Conservation (phyloP, 2,329 filamentous ascomycete genomes). For the Bisporella sp. region DNA sequence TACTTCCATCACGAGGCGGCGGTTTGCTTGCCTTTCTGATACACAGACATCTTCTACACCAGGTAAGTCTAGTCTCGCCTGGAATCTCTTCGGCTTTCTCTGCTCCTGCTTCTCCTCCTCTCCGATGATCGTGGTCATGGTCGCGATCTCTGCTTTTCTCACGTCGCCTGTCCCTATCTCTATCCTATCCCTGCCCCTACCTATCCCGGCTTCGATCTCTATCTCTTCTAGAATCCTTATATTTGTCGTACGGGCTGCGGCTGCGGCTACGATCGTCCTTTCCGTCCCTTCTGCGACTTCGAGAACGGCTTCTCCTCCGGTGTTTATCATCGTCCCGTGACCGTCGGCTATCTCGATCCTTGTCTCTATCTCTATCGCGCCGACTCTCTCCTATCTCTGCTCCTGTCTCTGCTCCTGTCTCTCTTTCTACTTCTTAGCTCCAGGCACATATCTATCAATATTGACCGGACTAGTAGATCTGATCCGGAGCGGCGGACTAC, state of each 20-base stretch:
- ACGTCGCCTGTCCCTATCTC: conserved; percentile 11
- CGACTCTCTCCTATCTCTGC: no score
- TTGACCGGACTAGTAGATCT: conserved; percentile 26
- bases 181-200: conserved; percentile 13
- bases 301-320: conserved; percentile 10
- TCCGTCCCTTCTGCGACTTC: conserved; percentile 6
- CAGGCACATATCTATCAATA: conserved; percentile 28
- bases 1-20: no score
- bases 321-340: conserved; percentile 7
- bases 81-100: conserved; percentile 16
- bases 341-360: conserved; percentile 1
- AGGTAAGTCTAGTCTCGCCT: conserved; percentile 5
- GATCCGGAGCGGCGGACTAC: conserved; percentile 13
- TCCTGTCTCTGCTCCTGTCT: no score
- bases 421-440: conserved; percentile 13
- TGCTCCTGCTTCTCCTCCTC: conserved; percentile 15
- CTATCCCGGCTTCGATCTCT: conserved; percentile 16
- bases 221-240: conserved; percentile 9
- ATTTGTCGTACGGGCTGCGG: conserved; percentile 8
- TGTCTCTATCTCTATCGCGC: conserved; percentile 7
- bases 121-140: conserved; percentile 10
- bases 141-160: conserved; percentile 7
- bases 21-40: no score
- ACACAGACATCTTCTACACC: no score
- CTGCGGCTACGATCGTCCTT: conserved; percentile 9